phyloP scores from a whole-genome alignment of 208 protist genomes.

The Angomonas desouzai region DNA sequence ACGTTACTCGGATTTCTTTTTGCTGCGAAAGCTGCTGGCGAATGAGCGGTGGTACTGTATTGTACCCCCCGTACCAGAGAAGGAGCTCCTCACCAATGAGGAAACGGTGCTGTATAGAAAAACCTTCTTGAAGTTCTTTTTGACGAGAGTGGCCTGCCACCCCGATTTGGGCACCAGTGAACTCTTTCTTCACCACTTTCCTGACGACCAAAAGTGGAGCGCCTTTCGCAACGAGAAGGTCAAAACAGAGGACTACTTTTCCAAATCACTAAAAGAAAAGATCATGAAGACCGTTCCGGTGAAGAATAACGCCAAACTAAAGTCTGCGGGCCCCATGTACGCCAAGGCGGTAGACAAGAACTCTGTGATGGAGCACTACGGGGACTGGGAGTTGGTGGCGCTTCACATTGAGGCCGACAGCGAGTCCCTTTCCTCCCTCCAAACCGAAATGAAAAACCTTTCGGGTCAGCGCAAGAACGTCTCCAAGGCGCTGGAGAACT shows the following conservation, averaged over 20 bases:
- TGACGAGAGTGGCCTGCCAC: slow-evolving; percentile 73
- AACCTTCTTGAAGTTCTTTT: slow-evolving; percentile 65
- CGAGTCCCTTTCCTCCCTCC: neutral
- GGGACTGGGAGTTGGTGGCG: slow-evolving; percentile 14
- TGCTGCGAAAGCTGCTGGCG: slow-evolving; percentile 62
- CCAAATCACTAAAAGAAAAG: neutral
- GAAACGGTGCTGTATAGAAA: slow-evolving; percentile 6
- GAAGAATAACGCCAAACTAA: neutral
- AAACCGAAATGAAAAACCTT: neutral
- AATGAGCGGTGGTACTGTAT: slow-evolving; percentile 75
- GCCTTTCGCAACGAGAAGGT: neutral
- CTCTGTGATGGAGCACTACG: neutral
- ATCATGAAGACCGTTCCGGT: neutral
- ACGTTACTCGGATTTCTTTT: slow-evolving; percentile 89
- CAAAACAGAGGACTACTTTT: neutral
- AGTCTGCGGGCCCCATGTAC: slow-evolving; percentile 2
- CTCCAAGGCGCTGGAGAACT: slow-evolving; percentile 33
- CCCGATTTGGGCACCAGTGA: slow-evolving; percentile 42
- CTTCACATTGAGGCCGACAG: neutral
- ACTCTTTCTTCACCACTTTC: slow-evolving; percentile 63
- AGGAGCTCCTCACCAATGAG: slow-evolving; percentile 46
- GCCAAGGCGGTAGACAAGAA: slow-evolving; percentile 3
- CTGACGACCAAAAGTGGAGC: slow-evolving; percentile 73
- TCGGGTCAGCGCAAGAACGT: neutral
- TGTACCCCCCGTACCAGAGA: slow-evolving; percentile 86